A percentile compares a stretch with the other conserved stretches of the same genome.
Conservation (phyloP, 148 eudicot genomes). For the Polygonum aviculare region DNA sequence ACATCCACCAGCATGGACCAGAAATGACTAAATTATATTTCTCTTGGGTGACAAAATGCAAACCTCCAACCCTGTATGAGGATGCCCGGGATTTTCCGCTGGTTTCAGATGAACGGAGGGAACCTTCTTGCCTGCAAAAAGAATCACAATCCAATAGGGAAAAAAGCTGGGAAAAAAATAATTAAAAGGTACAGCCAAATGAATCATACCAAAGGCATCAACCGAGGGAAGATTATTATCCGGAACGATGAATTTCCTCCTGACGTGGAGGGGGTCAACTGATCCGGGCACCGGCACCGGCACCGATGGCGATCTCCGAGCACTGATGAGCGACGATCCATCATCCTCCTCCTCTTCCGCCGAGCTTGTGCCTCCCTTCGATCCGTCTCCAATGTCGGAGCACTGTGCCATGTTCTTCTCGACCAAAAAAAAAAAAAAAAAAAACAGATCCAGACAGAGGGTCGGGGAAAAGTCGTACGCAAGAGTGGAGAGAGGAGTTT, state of each 20-base stretch:
- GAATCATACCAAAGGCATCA: conserved; percentile 39
- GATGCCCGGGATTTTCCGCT: conserved; percentile 33
- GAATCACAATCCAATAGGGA: neutral
- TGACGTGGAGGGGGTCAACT: conserved; percentile 9
- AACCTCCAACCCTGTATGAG: conserved; percentile 54
- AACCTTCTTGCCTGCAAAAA: conserved; percentile 55
- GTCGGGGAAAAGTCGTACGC: conserved; percentile 14
- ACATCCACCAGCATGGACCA: neutral
- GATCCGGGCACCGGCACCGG: conserved; percentile 21
- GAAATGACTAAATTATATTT: conserved; percentile 5
- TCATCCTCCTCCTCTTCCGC: conserved; percentile 19
- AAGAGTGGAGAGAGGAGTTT: conserved; percentile 18
- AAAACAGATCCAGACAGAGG: conserved; percentile 15
- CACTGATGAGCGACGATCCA: conserved; percentile 31
- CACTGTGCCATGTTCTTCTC: conserved; percentile 45
- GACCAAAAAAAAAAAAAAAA: too few species aligned
- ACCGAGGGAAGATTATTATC: conserved; percentile 25
- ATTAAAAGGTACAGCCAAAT: too few species aligned
- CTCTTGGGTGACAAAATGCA: neutral
- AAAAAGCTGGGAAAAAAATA: too few species aligned
- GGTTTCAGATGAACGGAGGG: conserved; percentile 26
- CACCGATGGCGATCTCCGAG: conserved; percentile 31
- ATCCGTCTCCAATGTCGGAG: conserved; percentile 20
- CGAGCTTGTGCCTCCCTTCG: neutral
- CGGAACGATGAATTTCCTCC: conserved; percentile 27